Evolutionary conservation across 2,329 filamentous ascomycete genomes (phyloP).

Genomic region (Talaromyces funiculosus): DNA sequence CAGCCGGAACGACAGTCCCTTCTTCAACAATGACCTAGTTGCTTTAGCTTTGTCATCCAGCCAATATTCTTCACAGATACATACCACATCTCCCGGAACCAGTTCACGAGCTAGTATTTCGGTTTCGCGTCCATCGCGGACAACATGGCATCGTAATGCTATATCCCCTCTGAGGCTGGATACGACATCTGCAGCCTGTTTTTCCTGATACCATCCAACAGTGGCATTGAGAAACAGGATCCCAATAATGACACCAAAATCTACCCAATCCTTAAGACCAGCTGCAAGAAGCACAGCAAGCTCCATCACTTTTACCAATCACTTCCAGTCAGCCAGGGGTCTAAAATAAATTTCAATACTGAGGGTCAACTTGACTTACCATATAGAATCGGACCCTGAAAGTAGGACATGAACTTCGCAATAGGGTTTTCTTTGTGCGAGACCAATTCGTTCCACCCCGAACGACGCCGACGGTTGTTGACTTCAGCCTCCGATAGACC

Average conservation of each 20-base stretch:
- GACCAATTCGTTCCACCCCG: constrained; percentile 68
- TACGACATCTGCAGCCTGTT: constrained; percentile 72
- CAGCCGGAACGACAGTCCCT: constrained; percentile 64
- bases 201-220: constrained; percentile 77
- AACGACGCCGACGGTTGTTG: constrained; percentile 56
- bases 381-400: constrained; percentile 70
- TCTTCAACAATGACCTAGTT: constrained; percentile 62
- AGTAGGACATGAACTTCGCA: constrained; percentile 68
- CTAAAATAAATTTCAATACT: not conserved
- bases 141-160: constrained; percentile 63
- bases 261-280: constrained; percentile 69
- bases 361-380: constrained; percentile 43
- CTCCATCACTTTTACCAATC: constrained; percentile 56
- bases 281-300: constrained; percentile 66
- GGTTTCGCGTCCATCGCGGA: constrained; percentile 61
- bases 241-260: constrained; percentile 72
- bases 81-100: constrained; percentile 70
- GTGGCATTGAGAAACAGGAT: constrained; percentile 69
- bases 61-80: constrained; percentile 18
- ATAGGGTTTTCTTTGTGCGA: constrained; percentile 73
- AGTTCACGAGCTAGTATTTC: constrained; percentile 66
- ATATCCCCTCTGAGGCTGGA: constrained; percentile 73
- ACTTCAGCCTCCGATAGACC: constrained; percentile 58
- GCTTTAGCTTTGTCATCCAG: constrained; percentile 13
- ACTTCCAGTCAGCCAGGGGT: not conserved